phyloP scores from a whole-genome alignment of 2,329 filamentous ascomycete genomes.

The Diaporthe batatas region DNA sequence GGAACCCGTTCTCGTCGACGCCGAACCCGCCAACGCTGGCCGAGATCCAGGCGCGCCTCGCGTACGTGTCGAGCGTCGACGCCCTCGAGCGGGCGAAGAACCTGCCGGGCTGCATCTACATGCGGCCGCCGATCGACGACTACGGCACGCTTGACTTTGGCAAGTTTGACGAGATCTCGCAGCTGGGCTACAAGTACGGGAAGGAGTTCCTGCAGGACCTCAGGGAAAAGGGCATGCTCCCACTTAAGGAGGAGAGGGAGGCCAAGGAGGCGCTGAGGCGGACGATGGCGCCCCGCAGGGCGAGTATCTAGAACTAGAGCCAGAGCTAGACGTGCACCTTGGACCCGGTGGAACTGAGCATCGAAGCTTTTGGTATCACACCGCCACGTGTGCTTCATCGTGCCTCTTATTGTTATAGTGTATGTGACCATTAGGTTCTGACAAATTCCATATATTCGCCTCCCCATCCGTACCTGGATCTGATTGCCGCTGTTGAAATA shows the following conservation, averaged over 20 bases:
- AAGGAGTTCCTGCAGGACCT: conserved; percentile 83
- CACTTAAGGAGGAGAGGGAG: conserved; percentile 77
- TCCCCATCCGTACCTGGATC: not conserved
- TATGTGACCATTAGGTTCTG: not conserved
- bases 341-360: not conserved
- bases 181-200: conserved; percentile 88
- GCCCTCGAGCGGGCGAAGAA: conserved; percentile 93
- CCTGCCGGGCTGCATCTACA: conserved; percentile 92
- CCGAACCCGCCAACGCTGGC: conserved; percentile 95
- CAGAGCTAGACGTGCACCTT: not conserved
- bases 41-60: conserved; percentile 94
- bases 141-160: conserved; percentile 97
- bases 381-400: not conserved
- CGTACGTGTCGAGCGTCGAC: conserved; percentile 95
- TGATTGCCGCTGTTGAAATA: not conserved
- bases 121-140: conserved; percentile 92
- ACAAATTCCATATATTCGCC: not conserved
- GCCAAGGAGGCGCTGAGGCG: conserved; percentile 82
- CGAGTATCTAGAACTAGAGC: conserved; percentile 72
- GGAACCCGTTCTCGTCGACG: conserved; percentile 92
- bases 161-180: conserved; percentile 97
- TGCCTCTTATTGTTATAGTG: not conserved
- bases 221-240: conserved; percentile 82
- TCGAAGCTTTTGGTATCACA: not conserved
- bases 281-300: conserved; percentile 83